Evolutionary conservation across 441 rosid genomes (phyloP).

Genomic region (Omphalea diandra): DNA sequence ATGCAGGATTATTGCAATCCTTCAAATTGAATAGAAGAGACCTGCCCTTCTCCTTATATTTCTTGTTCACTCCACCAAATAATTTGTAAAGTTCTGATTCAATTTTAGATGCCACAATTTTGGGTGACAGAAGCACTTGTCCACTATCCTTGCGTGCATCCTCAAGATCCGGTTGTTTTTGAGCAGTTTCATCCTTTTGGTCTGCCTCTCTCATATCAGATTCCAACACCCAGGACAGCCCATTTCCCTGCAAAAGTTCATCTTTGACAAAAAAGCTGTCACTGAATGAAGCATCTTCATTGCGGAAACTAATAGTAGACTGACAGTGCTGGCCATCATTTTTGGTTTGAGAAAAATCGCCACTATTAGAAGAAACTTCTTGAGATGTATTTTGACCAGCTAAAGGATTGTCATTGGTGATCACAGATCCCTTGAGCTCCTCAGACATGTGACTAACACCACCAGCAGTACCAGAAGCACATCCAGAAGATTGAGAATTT

Average conservation of each 20-base stretch:
- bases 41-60: slow-evolving; percentile 89
- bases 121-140: slow-evolving; percentile 35
- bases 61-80: slow-evolving; percentile 87
- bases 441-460: slow-evolving; percentile 2
- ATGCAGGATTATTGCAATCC: slow-evolving; percentile 83
- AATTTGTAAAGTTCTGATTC: slow-evolving; percentile 75
- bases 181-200: slow-evolving; percentile 34
- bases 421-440: slow-evolving; percentile 27
- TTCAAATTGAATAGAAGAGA: slow-evolving; percentile 85
- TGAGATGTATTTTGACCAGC: slow-evolving; percentile 28
- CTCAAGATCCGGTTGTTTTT: slow-evolving; percentile 20
- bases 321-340: slow-evolving; percentile 41
- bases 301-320: slow-evolving; percentile 43
- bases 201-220: slow-evolving; percentile 44
- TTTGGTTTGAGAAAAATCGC: slow-evolving; percentile 24
- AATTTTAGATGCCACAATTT: slow-evolving; percentile 56
- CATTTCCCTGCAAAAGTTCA: slow-evolving; percentile 96
- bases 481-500: slow-evolving; percentile 31
- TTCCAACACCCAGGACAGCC: slow-evolving; percentile 86
- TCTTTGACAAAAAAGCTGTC: slow-evolving; percentile 75
- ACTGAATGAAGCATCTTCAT: slow-evolving; percentile 62
- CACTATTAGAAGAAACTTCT: slow-evolving; percentile 26
- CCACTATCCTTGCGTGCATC: slow-evolving; percentile 21
- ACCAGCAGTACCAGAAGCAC: slow-evolving; percentile 25
- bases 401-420: slow-evolving; percentile 28